Evolutionary conservation across 2,329 filamentous ascomycete genomes (phyloP), one percentile per base, ranked within the genome.

Genomic region (Helotiales sp.): DNA sequence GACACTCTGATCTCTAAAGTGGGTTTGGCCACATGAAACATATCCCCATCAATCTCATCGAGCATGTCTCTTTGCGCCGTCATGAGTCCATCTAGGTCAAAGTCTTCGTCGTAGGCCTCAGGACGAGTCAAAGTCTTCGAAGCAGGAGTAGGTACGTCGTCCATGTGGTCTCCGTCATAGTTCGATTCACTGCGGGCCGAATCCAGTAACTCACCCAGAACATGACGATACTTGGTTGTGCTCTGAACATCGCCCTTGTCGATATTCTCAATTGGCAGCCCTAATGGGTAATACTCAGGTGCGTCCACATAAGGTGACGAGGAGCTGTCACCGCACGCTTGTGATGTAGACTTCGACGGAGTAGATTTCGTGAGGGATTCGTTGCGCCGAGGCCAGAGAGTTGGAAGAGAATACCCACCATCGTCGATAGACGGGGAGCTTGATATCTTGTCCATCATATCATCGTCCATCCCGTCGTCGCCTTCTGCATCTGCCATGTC

Each of bases 351-450:
- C 42, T 55, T 59, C 36, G 44, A 55, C 24, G 56, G 49, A 52
- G 53, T 55, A 17, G 42, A 34, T n/a, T 51, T 54, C 52, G 60
- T 53, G 54, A 69, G 61, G 61, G 68, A 70, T 53, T 66, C 64
- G 59, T 53, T 61, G 61, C 68, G 64, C 46, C 62, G 57, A 52
- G 67, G 68, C 69, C 69, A 71, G 34, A 60, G 27, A 54, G 58
- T 58, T 55, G 63, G 63, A 69, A 70, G 66, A 60, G 63, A 64
- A 70, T 79, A 95, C 92, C 83, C 87, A 99, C 93, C 93, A 88
- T 98, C 93, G 81, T 96, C 92, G 75, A 99, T 99, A 68, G 93
- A 98, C 72, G 95, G 95, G 69, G 93, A 98, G 75, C 93, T 98
- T 69, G 93, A 98, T 66, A 99, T 97, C 76, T 95, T 95, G 79